A percentile compares a stretch with the other conserved stretches of the same genome.
phyloP scores from a whole-genome alignment of 129 eudicot genomes.

The Logfia minima region DNA sequence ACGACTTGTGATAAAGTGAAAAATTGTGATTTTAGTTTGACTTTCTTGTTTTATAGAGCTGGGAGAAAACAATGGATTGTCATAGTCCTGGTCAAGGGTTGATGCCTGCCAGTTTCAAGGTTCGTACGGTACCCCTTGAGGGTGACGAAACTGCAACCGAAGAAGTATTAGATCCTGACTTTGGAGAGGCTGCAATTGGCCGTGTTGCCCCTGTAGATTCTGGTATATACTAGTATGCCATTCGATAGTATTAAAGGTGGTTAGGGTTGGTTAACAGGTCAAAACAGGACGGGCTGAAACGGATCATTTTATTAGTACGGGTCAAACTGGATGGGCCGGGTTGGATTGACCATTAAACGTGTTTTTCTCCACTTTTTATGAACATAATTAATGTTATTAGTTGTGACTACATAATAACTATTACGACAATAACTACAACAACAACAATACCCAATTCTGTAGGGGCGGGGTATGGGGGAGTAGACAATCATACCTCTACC shows the following conservation, averaged over 20 bases:
- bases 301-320: neutral
- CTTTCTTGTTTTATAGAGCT: constrained; percentile 54
- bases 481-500: too few species aligned
- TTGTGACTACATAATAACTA: too few species aligned
- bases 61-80: constrained; percentile 96
- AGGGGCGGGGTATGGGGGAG: too few species aligned
- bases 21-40: neutral
- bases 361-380: too few species aligned
- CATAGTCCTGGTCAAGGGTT: constrained; percentile 91
- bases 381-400: neutral
- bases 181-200: constrained; percentile 95
- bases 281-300: neutral
- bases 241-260: neutral
- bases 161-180: constrained; percentile 83
- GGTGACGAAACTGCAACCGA: constrained; percentile 66
- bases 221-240: constrained; percentile 38
- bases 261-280: neutral
- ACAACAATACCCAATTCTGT: too few species aligned
- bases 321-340: neutral
- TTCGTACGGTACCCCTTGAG: constrained; percentile 63
- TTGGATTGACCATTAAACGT: neutral
- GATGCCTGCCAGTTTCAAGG: constrained; percentile 97
- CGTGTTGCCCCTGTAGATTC: constrained; percentile 98
- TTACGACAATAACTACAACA: too few species aligned
- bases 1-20: neutral